phyloP scores from a whole-genome alignment of 805 yeast species.

The Schwanniomyces vanrijiae region DNA sequence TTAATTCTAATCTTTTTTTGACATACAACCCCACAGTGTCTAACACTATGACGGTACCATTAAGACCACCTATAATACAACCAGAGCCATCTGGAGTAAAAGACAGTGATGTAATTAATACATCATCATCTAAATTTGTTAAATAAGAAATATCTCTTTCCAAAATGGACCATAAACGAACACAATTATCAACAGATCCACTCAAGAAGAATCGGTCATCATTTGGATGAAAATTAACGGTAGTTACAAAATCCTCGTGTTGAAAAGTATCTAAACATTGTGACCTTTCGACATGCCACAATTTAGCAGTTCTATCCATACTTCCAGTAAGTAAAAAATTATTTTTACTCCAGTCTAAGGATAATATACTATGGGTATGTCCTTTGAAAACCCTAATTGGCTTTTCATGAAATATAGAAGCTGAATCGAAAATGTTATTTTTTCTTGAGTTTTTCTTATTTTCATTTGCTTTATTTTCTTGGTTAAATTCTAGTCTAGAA shows the following conservation, averaged over 20 bases:
- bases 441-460: conserved; percentile 10
- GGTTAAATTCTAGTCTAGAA: conserved; percentile 54
- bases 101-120: conserved; percentile 71
- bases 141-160: conserved; percentile 62
- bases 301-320: conserved; percentile 77
- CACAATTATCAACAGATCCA: conserved; percentile 74
- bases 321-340: conserved; percentile 78
- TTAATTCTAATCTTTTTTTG: conserved; percentile 29
- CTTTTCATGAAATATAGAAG: conserved; percentile 73
- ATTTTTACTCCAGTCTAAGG: conserved; percentile 86
- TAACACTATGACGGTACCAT: conserved; percentile 63
- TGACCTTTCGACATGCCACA: conserved; percentile 80
- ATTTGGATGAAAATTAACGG: conserved; percentile 74
- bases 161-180: conserved; percentile 82
- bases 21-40: conserved; percentile 63
- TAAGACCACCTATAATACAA: conserved; percentile 73
- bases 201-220: conserved; percentile 87
- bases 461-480: conserved; percentile 20
- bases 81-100: conserved; percentile 66
- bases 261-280: conserved; percentile 62
- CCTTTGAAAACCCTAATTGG: conserved; percentile 65
- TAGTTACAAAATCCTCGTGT: conserved; percentile 82
- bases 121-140: conserved; percentile 55
- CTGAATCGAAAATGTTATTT: conserved; percentile 40
- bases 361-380: conserved; percentile 70